Evolutionary conservation across 2,329 filamentous ascomycete species (phyloP).

Genomic region (Cercospora zeina): DNA sequence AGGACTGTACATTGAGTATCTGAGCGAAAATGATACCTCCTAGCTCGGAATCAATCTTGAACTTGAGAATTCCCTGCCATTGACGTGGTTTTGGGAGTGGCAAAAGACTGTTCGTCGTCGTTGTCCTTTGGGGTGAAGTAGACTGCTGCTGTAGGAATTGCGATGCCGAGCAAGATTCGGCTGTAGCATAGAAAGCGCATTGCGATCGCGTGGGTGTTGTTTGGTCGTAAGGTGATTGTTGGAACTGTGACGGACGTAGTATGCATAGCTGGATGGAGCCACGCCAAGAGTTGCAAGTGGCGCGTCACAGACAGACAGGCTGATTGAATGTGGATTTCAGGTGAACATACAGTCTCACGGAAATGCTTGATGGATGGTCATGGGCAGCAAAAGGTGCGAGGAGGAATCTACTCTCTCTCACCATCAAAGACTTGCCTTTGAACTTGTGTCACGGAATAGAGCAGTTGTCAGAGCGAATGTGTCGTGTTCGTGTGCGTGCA

Average conservation of each 20-base stretch:
- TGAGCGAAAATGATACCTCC: neutral
- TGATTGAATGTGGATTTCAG: neutral
- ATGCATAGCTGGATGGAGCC: neutral
- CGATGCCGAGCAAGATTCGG: slow-evolving; percentile 22
- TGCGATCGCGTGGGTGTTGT: neutral
- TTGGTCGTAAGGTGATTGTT: neutral
- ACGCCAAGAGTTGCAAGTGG: neutral
- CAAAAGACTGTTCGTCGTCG: neutral
- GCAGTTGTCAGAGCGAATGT: too few relatives aligned
- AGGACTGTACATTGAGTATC: neutral
- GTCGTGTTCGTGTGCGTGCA: too few relatives aligned
- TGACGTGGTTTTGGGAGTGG: neutral
- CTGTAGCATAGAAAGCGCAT: slow-evolving; percentile 28
- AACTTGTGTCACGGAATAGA: too few relatives aligned
- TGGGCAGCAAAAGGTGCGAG: too few relatives aligned
- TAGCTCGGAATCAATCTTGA: neutral
- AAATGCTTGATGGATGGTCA: neutral
- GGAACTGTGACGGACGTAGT: neutral
- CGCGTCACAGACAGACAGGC: neutral
- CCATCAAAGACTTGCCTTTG: too few relatives aligned
- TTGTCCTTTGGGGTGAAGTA: slow-evolving; percentile 24
- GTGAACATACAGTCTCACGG: neutral
- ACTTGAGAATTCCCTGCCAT: neutral
- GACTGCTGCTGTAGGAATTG: slow-evolving; percentile 24
- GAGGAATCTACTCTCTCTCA: too few relatives aligned